Evolutionary conservation across 2,329 filamentous ascomycete species (phyloP).

Genomic region (Fusarium incarnatum): DNA sequence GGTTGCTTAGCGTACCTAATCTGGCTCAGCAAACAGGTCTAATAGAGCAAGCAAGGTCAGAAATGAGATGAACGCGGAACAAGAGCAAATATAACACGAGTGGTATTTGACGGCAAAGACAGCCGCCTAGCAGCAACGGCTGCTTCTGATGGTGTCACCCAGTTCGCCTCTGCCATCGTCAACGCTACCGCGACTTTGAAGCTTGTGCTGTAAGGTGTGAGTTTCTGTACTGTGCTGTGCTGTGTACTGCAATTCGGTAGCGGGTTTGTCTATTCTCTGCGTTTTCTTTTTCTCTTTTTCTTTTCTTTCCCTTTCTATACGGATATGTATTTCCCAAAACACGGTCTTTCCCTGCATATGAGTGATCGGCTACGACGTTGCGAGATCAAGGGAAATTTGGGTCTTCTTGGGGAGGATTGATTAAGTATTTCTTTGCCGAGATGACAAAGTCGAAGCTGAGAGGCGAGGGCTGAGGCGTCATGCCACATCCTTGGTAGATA

Average conservation of each 20-base stretch:
- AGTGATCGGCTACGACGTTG: slow-evolving; percentile 37
- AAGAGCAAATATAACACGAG: slow-evolving; percentile 22
- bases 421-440: slow-evolving; percentile 28
- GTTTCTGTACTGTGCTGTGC: not conserved
- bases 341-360: slow-evolving; percentile 34
- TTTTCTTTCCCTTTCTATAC: not conserved
- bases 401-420: slow-evolving; percentile 15
- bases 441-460: slow-evolving; percentile 33
- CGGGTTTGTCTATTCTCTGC: slow-evolving; percentile 12
- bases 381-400: slow-evolving; percentile 41
- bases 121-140: slow-evolving; percentile 19
- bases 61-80: slow-evolving; percentile 21
- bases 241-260: slow-evolving; percentile 17
- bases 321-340: slow-evolving; percentile 18
- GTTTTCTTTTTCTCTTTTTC: not conserved
- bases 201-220: slow-evolving; percentile 13
- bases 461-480: slow-evolving; percentile 14
- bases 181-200: slow-evolving; percentile 36
- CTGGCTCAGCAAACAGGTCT: slow-evolving; percentile 8
- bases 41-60: slow-evolving; percentile 11
- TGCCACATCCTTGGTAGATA: slow-evolving; percentile 13
- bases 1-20: slow-evolving; percentile 26
- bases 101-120: slow-evolving; percentile 17
- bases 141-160: slow-evolving; percentile 28
- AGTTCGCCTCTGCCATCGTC: slow-evolving; percentile 26